These are phyloP conservation scores for Danielia oregonensis DNA, from an alignment of 805 yeast genomes.

Conservation along the genomic window DNA sequence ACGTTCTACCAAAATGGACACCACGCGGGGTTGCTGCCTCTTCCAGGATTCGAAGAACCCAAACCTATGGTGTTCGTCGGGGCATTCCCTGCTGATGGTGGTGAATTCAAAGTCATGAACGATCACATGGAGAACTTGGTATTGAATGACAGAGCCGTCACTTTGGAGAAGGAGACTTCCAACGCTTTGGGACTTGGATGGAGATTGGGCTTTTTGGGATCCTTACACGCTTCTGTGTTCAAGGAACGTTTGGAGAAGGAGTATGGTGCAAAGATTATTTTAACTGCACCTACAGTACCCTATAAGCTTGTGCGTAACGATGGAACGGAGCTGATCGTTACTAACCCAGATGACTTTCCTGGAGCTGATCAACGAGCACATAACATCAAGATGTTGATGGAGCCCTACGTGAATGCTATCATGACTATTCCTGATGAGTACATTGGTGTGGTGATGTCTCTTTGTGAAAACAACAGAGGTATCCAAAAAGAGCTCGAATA, in stretches of 20 bases:
- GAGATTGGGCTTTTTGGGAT: slow-evolving; percentile 93
- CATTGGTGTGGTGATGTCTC: slow-evolving; percentile 78
- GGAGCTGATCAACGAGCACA: slow-evolving; percentile 45
- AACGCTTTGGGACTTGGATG: slow-evolving; percentile 96
- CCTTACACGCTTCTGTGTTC: slow-evolving; percentile 92
- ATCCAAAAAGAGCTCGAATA: slow-evolving; percentile 75
- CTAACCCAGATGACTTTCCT: slow-evolving; percentile 94
- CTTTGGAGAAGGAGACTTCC: slow-evolving; percentile 85
- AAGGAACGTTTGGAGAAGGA: slow-evolving; percentile 89
- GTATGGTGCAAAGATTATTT: slow-evolving; percentile 86
- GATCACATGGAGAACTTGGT: slow-evolving; percentile 87
- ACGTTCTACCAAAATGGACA: slow-evolving; percentile 67
- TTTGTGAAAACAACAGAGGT: slow-evolving; percentile 85
- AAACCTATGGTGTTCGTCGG: slow-evolving; percentile 99
- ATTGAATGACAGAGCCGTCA: slow-evolving; percentile 87
- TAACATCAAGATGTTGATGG: slow-evolving; percentile 55
- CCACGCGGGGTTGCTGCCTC: slow-evolving; percentile 57
- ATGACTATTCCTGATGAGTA: slow-evolving; percentile 91
- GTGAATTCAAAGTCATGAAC: slow-evolving; percentile 82
- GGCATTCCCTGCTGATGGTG: slow-evolving; percentile 94
- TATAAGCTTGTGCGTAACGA: slow-evolving; percentile 69
- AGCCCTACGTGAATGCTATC: slow-evolving; percentile 86
- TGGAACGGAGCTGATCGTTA: slow-evolving; percentile 61
- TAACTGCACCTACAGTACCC: slow-evolving; percentile 96
- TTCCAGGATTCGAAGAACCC: slow-evolving; percentile 94